Evolutionary conservation across 495 filamentous ascomycete genomes (phyloP).

Genomic region (Penicillium arizonense): DNA sequence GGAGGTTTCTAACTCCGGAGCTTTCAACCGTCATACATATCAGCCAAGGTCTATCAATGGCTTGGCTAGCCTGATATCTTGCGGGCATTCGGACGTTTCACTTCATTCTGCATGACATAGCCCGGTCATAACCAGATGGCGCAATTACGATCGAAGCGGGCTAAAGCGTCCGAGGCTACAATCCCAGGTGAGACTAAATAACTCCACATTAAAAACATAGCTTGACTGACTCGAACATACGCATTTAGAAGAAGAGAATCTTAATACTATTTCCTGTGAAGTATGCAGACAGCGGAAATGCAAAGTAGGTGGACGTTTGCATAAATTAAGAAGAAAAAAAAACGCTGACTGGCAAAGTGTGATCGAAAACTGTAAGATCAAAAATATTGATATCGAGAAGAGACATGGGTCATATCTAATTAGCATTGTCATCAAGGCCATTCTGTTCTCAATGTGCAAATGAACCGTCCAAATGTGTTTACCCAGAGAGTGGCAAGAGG

Average conservation of each 20-base stretch:
- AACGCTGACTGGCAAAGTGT: conserved; percentile 17
- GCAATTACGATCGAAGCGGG: conserved; percentile 12
- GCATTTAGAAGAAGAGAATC: conserved; percentile 5
- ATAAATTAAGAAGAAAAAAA: background rate
- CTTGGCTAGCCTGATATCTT: background rate
- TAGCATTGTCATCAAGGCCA: conserved; percentile 5
- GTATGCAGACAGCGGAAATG: conserved; percentile 29
- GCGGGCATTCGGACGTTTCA: background rate
- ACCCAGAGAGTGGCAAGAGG: conserved; percentile 32
- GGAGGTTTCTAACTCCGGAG: conserved; percentile 10
- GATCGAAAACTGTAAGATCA: conserved; percentile 26
- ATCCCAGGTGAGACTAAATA: conserved; percentile 10
- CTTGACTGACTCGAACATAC: conserved; percentile 2
- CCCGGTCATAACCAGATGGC: background rate
- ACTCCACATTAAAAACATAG: background rate
- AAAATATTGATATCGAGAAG: background rate
- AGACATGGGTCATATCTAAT: background rate
- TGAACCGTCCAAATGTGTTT: conserved; percentile 27
- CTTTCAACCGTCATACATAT: background rate
- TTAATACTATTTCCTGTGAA: conserved; percentile 28
- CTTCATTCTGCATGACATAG: background rate
- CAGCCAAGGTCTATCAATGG: background rate
- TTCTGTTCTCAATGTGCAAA: conserved; percentile 28
- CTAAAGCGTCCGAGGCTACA: conserved; percentile 5
- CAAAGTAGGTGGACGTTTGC: conserved; percentile 17